These are phyloP conservation scores for Paradendryphiella salina DNA, from an alignment of 2,329 filamentous ascomycete genomes.

Conservation along the genomic window DNA sequence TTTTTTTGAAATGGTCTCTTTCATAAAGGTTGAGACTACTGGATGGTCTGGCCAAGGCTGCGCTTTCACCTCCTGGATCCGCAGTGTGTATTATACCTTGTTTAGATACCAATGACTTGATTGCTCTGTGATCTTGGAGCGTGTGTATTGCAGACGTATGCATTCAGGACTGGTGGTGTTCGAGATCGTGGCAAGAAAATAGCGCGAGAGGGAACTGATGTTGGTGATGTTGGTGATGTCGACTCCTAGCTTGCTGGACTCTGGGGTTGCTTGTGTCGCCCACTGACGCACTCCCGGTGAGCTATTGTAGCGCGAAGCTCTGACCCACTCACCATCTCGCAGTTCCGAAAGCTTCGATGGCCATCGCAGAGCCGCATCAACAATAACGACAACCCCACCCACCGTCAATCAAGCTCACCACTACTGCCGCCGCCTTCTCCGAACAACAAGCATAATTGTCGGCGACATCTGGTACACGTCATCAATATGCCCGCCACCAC, in stretches of 20 bases:
- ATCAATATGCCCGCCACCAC: conserved; percentile 86
- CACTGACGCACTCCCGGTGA: conserved; percentile 21
- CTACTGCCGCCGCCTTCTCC: conserved; percentile 14
- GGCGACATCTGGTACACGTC: conserved; percentile 16
- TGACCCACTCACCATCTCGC: conserved; percentile 20
- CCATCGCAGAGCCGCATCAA: conserved; percentile 44
- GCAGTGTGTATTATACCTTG: conserved; percentile 17
- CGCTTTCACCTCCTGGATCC: background rate
- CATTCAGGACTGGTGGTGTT: background rate
- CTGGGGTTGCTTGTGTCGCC: background rate
- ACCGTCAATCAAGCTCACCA: conserved; percentile 17
- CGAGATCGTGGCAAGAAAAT: background rate
- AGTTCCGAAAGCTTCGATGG: conserved; percentile 38
- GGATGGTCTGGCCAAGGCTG: background rate
- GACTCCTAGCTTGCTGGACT: background rate
- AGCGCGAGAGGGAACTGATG: too few relatives aligned
- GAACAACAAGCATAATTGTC: conserved; percentile 2
- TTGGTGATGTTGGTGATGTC: too few relatives aligned
- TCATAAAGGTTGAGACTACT: conserved; percentile 1
- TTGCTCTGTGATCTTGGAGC: background rate
- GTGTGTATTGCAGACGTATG: background rate
- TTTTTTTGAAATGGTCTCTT: background rate
- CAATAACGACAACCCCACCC: conserved; percentile 26
- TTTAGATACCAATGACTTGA: conserved; percentile 27
- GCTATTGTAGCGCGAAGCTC: conserved; percentile 25